A percentile compares a stretch with the other conserved stretches of the same genome.
Conservation (phyloP, 345 rosid species). For the Corchorus olitorius region DNA sequence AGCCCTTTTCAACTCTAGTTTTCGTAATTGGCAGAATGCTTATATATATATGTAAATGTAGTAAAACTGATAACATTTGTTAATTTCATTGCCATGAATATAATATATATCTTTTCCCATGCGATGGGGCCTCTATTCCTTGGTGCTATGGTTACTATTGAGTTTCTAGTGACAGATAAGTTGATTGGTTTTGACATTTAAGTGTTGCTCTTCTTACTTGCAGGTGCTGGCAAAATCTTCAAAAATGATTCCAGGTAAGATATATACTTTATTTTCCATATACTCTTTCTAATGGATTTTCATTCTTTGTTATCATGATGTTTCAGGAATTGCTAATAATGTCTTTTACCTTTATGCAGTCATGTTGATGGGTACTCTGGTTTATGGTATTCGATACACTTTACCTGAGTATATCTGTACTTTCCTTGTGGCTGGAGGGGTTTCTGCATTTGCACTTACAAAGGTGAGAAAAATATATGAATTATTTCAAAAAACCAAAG, state of each 20-base stretch:
- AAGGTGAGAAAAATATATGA: conserved; percentile 49
- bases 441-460: conserved; percentile 76
- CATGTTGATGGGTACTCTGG: conserved; percentile 90
- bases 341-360: conserved; percentile 49
- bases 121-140: background rate
- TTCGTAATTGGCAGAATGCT: background rate
- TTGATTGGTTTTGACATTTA: background rate
- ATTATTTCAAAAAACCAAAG: background rate
- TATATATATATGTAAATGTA: background rate
- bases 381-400: conserved; percentile 84
- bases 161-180: background rate
- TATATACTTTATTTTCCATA: conserved; percentile 3
- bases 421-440: conserved; percentile 95
- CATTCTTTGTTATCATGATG: background rate
- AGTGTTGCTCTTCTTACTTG: conserved; percentile 26
- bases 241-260: conserved; percentile 92
- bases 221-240: conserved; percentile 96
- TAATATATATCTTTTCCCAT: background rate
- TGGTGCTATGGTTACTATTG: background rate
- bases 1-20: background rate
- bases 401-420: conserved; percentile 77
- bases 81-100: background rate
- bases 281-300: background rate
- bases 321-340: conserved; percentile 16
- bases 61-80: background rate